These are phyloP conservation scores for Aristolochia californica DNA, from an alignment of 164 flowering plant genomes.

Conservation along the genomic window DNA sequence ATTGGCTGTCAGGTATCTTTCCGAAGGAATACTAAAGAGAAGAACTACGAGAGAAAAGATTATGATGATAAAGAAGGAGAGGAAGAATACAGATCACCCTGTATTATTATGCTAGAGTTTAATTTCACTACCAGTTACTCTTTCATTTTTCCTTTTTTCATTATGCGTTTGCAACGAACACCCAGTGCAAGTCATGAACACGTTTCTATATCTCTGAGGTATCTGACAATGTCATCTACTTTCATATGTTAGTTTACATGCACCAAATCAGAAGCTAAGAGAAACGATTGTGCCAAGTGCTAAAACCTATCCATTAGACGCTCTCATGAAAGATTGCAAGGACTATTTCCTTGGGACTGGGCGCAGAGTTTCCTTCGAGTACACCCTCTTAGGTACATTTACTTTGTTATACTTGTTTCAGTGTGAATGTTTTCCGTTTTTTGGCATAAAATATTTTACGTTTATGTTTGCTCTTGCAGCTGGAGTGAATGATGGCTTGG, in stretches of 20 bases:
- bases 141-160: no score
- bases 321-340: constrained; percentile 81
- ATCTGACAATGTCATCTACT: background rate
- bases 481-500: constrained; percentile 75
- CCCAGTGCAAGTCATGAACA: no score
- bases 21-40: no score
- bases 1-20: constrained; percentile 74
- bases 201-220: no score
- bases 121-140: no score
- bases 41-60: no score
- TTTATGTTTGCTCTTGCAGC: constrained; percentile 30
- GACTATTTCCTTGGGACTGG: constrained; percentile 73
- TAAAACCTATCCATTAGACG: constrained; percentile 82
- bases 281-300: constrained; percentile 93
- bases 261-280: constrained; percentile 88
- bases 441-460: background rate
- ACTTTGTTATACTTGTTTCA: background rate
- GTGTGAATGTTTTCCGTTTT: background rate
- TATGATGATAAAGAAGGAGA: no score
- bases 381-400: constrained; percentile 73
- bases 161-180: no score
- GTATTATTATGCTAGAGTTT: no score
- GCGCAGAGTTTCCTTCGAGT: constrained; percentile 82
- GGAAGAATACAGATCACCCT: no score
- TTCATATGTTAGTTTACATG: constrained; percentile 58